Conservation (phyloP, 2,329 filamentous ascomycete species). For the Lachnum nothofagi region DNA sequence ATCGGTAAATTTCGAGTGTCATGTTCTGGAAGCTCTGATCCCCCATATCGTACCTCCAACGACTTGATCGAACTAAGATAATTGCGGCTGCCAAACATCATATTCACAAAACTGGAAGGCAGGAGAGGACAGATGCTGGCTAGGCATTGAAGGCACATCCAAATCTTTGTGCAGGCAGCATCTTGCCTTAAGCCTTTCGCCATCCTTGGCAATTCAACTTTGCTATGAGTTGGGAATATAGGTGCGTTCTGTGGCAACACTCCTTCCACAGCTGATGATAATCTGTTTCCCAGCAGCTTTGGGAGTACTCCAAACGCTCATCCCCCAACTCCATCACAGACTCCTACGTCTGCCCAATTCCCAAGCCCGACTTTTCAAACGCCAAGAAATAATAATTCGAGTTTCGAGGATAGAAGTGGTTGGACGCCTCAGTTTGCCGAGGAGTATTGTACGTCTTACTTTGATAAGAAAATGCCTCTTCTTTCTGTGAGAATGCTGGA, state of each 20-base stretch:
- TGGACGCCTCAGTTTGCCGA: constrained; percentile 61
- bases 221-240: constrained; percentile 63
- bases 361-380: constrained; percentile 54
- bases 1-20: constrained; percentile 9
- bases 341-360: constrained; percentile 49
- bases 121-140: constrained; percentile 18
- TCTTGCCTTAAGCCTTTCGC: constrained; percentile 18
- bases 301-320: constrained; percentile 59
- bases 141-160: constrained; percentile 4
- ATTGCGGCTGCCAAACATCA: no score
- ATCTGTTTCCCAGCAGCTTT: constrained; percentile 46
- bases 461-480: no score
- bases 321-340: constrained; percentile 54
- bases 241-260: constrained; percentile 38
- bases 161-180: constrained; percentile 17
- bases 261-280: no score
- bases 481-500: no score
- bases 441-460: no score
- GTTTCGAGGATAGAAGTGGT: constrained; percentile 45
- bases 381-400: constrained; percentile 44
- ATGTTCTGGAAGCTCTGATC: constrained; percentile 19
- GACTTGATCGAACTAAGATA: no score
- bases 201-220: constrained; percentile 23
- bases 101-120: constrained; percentile 2
- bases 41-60: constrained; percentile 11